A percentile compares a stretch with the other conserved stretches of the same genome.
Evolutionary conservation across 78 protist genomes (phyloP).

Genomic region (Cyanophora paradoxa): DNA sequence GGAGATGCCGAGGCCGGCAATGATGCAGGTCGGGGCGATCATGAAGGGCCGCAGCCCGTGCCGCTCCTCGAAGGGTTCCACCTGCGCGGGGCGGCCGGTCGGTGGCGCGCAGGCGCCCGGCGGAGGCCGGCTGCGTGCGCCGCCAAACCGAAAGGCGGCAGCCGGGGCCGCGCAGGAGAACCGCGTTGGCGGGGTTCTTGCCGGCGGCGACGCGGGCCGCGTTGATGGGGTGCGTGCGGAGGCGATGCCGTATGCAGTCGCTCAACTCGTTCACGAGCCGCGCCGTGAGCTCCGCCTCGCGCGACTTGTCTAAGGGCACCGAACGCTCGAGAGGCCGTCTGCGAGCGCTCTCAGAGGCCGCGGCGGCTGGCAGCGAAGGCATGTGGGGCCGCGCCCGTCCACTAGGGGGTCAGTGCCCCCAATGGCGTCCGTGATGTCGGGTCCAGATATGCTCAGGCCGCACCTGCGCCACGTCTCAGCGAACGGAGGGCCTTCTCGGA

Average conservation of each 20-base stretch:
- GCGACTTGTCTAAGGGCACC: conserved; percentile 13
- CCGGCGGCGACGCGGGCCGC: conserved; percentile 37
- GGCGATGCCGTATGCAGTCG: background rate
- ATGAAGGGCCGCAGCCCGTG: conserved; percentile 50
- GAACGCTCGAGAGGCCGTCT: background rate
- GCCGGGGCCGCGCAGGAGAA: conserved; percentile 79
- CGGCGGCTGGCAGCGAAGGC: too few relatives aligned
- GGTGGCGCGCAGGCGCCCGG: conserved; percentile 19
- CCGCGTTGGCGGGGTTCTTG: conserved; percentile 54
- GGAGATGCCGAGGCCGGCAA: conserved; percentile 72
- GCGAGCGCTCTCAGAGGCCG: too few relatives aligned
- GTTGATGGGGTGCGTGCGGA: conserved; percentile 58
- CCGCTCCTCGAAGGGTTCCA: conserved; percentile 30
- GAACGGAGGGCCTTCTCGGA: too few relatives aligned
- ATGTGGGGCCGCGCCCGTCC: too few relatives aligned
- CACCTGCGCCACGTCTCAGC: too few relatives aligned
- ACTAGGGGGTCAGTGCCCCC: conserved; percentile 77
- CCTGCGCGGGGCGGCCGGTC: too few relatives aligned
- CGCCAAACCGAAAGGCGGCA: conserved; percentile 34
- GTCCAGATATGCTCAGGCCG: conserved; percentile 75
- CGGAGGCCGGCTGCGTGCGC: background rate
- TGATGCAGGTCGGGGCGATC: conserved; percentile 84
- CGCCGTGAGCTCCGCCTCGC: conserved; percentile 2
- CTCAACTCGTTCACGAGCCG: background rate
- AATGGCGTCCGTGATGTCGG: conserved; percentile 56